Conservation (phyloP, 1,284 basidiomycete genomes). For the Sutorius eximius region DNA sequence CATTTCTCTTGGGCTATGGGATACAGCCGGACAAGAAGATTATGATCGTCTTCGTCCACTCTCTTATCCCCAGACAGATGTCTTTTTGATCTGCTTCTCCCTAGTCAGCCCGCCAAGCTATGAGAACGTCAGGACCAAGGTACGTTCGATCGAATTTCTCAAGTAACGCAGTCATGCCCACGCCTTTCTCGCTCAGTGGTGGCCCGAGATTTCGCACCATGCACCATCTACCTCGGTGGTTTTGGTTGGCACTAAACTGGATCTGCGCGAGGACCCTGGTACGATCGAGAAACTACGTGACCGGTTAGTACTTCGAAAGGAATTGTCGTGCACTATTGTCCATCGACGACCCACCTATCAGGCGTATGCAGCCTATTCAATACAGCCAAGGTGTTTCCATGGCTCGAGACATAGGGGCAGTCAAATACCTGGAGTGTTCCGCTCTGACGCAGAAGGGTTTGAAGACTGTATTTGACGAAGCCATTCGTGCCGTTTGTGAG, state of each 20-base stretch:
- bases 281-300: constrained; percentile 93
- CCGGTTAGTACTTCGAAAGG: constrained; percentile 49
- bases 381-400: constrained; percentile 90
- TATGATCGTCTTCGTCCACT: constrained; percentile 97
- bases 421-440: constrained; percentile 97
- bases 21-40: constrained; percentile 99
- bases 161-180: constrained; percentile 9
- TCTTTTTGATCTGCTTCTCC: constrained; percentile 99
- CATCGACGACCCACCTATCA: constrained; percentile 33
- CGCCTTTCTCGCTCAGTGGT: constrained; percentile 65
- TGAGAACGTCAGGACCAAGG: constrained; percentile 98
- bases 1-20: constrained; percentile 96
- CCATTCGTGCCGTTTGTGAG: constrained; percentile 89
- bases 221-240: constrained; percentile 94
- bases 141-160: constrained; percentile 35
- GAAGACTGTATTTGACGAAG: constrained; percentile 97
- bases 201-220: constrained; percentile 95
- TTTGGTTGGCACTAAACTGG: constrained; percentile 96
- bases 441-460: constrained; percentile 97
- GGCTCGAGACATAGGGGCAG: constrained; percentile 92
- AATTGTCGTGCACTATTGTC: constrained; percentile 1
- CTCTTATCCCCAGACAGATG: constrained; percentile 98
- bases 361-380: constrained; percentile 92
- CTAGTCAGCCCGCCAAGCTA: constrained; percentile 96
- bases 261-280: constrained; percentile 91